These are phyloP conservation scores for Lichtheimia hyalospora DNA, from an alignment of 371 early-diverging fungal species.

Conservation along the genomic window DNA sequence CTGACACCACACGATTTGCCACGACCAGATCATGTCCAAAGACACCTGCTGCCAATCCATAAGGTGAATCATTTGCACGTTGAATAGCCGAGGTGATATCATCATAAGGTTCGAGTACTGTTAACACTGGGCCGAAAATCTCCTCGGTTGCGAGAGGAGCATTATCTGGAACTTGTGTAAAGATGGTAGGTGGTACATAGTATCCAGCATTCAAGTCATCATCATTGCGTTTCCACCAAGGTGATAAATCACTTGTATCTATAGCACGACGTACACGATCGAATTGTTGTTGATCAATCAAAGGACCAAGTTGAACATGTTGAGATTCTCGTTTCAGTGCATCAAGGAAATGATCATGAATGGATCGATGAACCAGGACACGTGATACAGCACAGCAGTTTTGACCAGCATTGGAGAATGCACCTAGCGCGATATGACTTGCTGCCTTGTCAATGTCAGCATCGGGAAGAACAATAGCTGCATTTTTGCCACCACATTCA, in stretches of 20 bases:
- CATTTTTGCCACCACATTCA: constrained; percentile 92
- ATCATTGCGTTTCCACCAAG: constrained; percentile 7
- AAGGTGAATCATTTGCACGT: constrained; percentile 70
- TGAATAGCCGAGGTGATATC: constrained; percentile 68
- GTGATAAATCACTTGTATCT: background rate
- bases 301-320: constrained; percentile 61
- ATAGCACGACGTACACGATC: constrained; percentile 57
- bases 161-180: constrained; percentile 51
- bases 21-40: constrained; percentile 71
- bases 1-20: constrained; percentile 61
- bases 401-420: constrained; percentile 82
- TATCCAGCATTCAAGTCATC: constrained; percentile 47
- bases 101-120: constrained; percentile 68
- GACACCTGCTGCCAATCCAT: constrained; percentile 79
- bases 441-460: constrained; percentile 75
- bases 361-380: constrained; percentile 67
- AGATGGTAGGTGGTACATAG: constrained; percentile 71
- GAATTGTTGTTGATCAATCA: constrained; percentile 76
- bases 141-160: constrained; percentile 75
- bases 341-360: constrained; percentile 67
- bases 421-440: constrained; percentile 61
- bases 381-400: constrained; percentile 87
- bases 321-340: constrained; percentile 50
- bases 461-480: constrained; percentile 77
- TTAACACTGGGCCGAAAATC: constrained; percentile 86